A percentile compares a stretch with the other conserved stretches of the same genome.
Conservation (phyloP, 441 rosid genomes). For the Erodium texanum region DNA sequence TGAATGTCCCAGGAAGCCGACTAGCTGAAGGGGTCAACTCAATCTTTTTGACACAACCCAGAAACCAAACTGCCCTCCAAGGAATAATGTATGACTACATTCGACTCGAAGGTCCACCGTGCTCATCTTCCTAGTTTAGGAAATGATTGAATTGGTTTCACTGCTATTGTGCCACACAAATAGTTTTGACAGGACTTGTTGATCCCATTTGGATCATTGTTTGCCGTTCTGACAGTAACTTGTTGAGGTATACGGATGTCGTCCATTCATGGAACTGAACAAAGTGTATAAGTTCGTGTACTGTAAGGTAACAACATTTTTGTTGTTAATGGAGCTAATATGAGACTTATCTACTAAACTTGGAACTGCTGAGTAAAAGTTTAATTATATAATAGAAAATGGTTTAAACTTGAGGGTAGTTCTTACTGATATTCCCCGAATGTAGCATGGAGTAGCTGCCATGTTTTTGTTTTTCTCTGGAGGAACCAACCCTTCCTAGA, state of each 20-base stretch:
- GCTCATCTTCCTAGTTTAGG: conserved; percentile 1
- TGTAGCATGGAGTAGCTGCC: no score
- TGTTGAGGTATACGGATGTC: not conserved
- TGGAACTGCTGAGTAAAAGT: no score
- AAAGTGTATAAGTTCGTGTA: not conserved
- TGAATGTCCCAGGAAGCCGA: conserved; percentile 36
- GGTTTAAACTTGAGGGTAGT: no score
- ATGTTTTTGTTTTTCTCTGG: no score
- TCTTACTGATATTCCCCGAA: no score
- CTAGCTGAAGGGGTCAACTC: conserved; percentile 57
- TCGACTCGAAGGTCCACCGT: conserved; percentile 82
- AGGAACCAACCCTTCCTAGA: no score
- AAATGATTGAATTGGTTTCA: not conserved
- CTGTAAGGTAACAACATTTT: not conserved
- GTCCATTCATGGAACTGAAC: not conserved
- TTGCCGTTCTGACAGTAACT: not conserved
- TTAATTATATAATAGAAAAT: no score
- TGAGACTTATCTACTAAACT: no score
- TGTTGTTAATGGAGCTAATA: no score
- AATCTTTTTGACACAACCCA: conserved; percentile 57
- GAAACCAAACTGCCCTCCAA: conserved; percentile 48
- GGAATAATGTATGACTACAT: conserved; percentile 88
- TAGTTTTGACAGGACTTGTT: not conserved
- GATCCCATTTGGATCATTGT: not conserved
- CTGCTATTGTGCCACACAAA: not conserved